Conservation (phyloP, 2,329 filamentous ascomycete species). For the Fusarium verticillioides region DNA sequence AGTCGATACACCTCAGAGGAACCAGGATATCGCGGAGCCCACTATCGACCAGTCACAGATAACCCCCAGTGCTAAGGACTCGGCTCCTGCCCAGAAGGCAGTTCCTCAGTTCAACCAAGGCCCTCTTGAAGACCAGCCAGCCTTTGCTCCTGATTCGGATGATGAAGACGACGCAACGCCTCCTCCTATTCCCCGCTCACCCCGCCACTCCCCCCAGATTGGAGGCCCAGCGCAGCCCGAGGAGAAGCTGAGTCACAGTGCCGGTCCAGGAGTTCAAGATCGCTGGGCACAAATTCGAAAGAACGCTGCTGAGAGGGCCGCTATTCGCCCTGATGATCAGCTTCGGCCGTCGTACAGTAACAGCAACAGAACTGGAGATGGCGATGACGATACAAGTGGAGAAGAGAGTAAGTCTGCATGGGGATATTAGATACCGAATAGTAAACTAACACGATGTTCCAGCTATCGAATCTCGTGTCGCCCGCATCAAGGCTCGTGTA, state of each 20-base stretch:
- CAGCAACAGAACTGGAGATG: conserved; percentile 68
- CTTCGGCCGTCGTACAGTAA: conserved; percentile 66
- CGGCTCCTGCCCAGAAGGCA: conserved; percentile 45
- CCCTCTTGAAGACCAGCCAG: conserved; percentile 85
- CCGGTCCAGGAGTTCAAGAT: conserved; percentile 65
- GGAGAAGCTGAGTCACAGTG: conserved; percentile 50
- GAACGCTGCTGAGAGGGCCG: conserved; percentile 87
- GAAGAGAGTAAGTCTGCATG: conserved; percentile 83
- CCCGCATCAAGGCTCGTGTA: conserved; percentile 96
- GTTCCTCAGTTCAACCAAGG: conserved; percentile 83
- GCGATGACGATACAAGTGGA: conserved; percentile 89
- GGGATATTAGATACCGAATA: neutral
- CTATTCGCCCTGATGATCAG: conserved; percentile 73
- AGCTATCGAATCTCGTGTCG: conserved; percentile 97
- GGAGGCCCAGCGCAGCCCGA: conserved; percentile 44
- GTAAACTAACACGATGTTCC: conserved; percentile 37
- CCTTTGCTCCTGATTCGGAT: conserved; percentile 75
- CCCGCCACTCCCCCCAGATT: conserved; percentile 42
- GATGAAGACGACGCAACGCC: conserved; percentile 62
- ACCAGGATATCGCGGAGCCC: conserved; percentile 37
- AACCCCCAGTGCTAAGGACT: conserved; percentile 20
- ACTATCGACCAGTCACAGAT: conserved; percentile 37
- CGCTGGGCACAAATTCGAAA: conserved; percentile 96
- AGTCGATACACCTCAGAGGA: conserved; percentile 38
- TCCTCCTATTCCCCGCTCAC: conserved; percentile 62